A percentile compares a stretch with the other conserved stretches of the same genome.
phyloP scores from a whole-genome alignment of 83 land plant genomes.

The Isoetes engelmannii region DNA sequence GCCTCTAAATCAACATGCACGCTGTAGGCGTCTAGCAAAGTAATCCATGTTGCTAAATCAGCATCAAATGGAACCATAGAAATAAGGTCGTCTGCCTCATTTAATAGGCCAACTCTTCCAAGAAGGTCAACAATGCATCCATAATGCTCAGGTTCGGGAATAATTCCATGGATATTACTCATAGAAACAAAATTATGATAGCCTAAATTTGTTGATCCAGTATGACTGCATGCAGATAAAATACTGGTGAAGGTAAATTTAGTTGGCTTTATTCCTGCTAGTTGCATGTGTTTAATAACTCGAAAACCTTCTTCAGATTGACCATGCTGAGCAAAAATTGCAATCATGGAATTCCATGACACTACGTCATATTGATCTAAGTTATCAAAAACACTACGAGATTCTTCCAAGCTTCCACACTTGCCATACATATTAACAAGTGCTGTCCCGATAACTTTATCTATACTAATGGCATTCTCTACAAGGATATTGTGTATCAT shows the following conservation, averaged over 20 bases:
- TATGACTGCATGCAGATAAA: background rate
- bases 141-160: slow-evolving; percentile 7
- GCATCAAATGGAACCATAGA: slow-evolving; percentile 6
- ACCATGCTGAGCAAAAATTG: slow-evolving; percentile 6
- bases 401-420: slow-evolving; percentile 1
- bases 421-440: slow-evolving; percentile 15
- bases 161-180: background rate
- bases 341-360: slow-evolving; percentile 16
- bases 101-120: slow-evolving; percentile 1
- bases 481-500: no score
- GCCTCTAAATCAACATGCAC: slow-evolving; percentile 19
- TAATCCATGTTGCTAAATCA: background rate
- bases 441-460: slow-evolving; percentile 4
- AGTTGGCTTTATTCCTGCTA: slow-evolving; percentile 1
- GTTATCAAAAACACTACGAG: background rate
- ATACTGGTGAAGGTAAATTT: background rate
- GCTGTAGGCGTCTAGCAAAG: slow-evolving; percentile 29
- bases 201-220: background rate
- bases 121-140: slow-evolving; percentile 9
- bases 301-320: background rate
- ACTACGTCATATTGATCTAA: background rate
- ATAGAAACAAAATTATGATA: slow-evolving; percentile 3
- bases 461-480: background rate
- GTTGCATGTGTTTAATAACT: background rate
- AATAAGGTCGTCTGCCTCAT: slow-evolving; percentile 6